Conservation (phyloP, 1,139 yeast species). For the Chernovozyma aurita region DNA sequence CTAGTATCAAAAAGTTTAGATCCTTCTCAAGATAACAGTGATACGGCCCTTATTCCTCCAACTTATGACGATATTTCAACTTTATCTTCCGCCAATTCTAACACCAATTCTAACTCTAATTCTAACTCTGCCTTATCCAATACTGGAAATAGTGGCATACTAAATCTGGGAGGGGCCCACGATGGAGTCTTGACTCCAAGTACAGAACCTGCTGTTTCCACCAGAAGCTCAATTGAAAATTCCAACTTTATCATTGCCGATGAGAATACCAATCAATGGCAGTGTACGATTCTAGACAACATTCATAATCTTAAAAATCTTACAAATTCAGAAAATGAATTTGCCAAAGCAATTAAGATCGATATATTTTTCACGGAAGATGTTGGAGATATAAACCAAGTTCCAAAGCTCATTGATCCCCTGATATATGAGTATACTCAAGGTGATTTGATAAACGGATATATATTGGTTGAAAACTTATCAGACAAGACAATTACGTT, state of each 20-base stretch:
- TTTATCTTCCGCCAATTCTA: conserved; percentile 1
- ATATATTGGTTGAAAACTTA: conserved; percentile 25
- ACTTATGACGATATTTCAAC: conserved; percentile 11
- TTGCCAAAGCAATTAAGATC: conserved; percentile 25
- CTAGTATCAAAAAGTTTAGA: conserved; percentile 8
- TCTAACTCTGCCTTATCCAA: conserved; percentile 3
- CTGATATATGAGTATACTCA: conserved; percentile 33
- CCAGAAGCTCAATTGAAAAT: not conserved
- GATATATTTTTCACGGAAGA: conserved; percentile 33
- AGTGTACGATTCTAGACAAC: conserved; percentile 37
- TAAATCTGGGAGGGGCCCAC: conserved; percentile 1
- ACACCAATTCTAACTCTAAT: not conserved
- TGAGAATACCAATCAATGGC: conserved; percentile 31
- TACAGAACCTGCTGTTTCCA: not conserved
- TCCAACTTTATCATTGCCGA: conserved; percentile 24
- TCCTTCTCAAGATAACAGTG: conserved; percentile 7
- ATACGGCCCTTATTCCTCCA: conserved; percentile 13
- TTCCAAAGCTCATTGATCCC: conserved; percentile 30
- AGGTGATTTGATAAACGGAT: conserved; percentile 41
- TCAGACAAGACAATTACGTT: conserved; percentile 26
- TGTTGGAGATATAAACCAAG: conserved; percentile 25
- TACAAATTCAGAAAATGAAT: conserved; percentile 23
- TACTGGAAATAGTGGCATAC: not conserved
- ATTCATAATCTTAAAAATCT: conserved; percentile 31
- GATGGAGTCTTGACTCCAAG: not conserved